A percentile compares a stretch with the other conserved stretches of the same genome.
Conservation (phyloP, 1,284 basidiomycete species). For the Dichomitus squalens region DNA sequence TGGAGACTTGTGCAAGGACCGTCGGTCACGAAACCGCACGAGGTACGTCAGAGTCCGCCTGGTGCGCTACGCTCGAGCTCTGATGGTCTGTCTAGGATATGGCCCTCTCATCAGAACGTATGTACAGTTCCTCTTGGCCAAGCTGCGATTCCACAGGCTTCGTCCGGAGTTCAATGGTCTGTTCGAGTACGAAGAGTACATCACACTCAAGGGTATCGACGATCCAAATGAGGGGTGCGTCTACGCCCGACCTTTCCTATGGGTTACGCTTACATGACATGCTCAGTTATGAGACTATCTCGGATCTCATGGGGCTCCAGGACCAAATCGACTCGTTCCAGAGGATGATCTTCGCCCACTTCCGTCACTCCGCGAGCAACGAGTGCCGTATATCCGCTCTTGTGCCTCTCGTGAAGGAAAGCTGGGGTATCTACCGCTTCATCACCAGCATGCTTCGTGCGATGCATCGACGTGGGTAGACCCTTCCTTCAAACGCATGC, state of each 20-base stretch:
- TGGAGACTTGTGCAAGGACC: constrained; percentile 92
- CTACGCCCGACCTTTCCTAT: not conserved
- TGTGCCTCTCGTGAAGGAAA: constrained; percentile 95
- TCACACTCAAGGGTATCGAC: constrained; percentile 93
- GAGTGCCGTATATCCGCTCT: constrained; percentile 94
- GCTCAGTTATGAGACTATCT: constrained; percentile 90
- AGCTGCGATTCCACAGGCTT: constrained; percentile 91
- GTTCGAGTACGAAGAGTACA: constrained; percentile 97
- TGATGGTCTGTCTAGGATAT: constrained; percentile 63
- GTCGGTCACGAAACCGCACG: constrained; percentile 78
- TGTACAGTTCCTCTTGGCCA: constrained; percentile 92
- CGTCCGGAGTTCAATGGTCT: constrained; percentile 95
- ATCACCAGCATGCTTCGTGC: constrained; percentile 97
- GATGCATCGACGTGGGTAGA: constrained; percentile 82
- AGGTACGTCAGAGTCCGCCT: constrained; percentile 52
- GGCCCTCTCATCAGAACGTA: constrained; percentile 91
- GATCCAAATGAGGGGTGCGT: constrained; percentile 96
- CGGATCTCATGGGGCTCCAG: constrained; percentile 93
- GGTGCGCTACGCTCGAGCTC: not conserved
- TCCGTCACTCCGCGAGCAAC: constrained; percentile 88
- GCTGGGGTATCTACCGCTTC: constrained; percentile 96
- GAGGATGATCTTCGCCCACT: constrained; percentile 93
- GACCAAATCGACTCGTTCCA: constrained; percentile 98
- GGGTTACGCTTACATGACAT: constrained; percentile 4
- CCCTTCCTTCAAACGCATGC: not conserved